These are phyloP conservation scores for Boletus reticuloceps DNA, from an alignment of 768 basidiomycete genomes.

Conservation along the genomic window DNA sequence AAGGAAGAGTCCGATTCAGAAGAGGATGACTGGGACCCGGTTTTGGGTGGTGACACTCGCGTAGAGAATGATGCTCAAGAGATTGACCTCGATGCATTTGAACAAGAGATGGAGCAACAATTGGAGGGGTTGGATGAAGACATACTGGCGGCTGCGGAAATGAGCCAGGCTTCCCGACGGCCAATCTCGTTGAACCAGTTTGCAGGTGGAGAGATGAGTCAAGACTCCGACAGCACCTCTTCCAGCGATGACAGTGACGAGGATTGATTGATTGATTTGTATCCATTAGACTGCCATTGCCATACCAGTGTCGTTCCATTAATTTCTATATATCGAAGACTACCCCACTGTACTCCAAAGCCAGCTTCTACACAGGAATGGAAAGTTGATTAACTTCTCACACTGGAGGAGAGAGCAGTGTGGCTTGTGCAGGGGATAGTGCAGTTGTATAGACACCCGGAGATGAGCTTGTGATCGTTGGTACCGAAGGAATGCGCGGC, in stretches of 20 bases:
- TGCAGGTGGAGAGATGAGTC: conserved; percentile 40
- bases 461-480: neutral
- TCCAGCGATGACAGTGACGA: conserved; percentile 57
- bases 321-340: conserved; percentile 4
- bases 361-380: neutral
- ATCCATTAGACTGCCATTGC: neutral
- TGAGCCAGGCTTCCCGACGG: conserved; percentile 33
- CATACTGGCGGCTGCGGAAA: conserved; percentile 43
- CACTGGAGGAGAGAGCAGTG: conserved; percentile 34
- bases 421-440: conserved; percentile 25
- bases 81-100: conserved; percentile 36
- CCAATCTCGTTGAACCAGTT: conserved; percentile 53
- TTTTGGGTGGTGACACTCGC: conserved; percentile 27
- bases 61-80: conserved; percentile 31
- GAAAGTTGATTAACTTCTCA: conserved; percentile 11
- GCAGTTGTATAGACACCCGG: conserved; percentile 14
- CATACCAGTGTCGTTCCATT: conserved; percentile 4
- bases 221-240: conserved; percentile 48
- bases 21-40: conserved; percentile 53
- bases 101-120: conserved; percentile 35
- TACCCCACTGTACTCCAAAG: neutral
- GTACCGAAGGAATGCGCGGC: conserved; percentile 24
- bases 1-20: conserved; percentile 43
- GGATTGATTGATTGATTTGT: conserved; percentile 37
- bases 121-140: conserved; percentile 48